phyloP scores from a whole-genome alignment of 768 basidiomycete genomes.

The Podaxis rugospora region DNA sequence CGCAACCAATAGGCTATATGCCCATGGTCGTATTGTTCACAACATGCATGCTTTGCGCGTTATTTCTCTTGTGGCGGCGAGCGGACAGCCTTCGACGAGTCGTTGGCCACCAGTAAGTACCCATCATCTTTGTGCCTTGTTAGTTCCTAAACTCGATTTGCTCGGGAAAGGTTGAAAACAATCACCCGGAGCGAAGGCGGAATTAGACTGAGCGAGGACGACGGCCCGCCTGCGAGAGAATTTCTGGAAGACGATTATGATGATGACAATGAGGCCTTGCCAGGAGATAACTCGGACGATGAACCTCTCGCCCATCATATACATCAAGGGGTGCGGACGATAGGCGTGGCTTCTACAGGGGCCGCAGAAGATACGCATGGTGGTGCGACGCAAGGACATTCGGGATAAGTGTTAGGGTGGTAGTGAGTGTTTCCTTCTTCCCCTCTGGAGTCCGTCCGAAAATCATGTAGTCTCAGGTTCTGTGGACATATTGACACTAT shows the following conservation, averaged over 20 bases:
- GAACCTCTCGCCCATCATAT: slow-evolving; percentile 26
- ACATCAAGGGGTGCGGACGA: slow-evolving; percentile 16
- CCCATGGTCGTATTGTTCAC: slow-evolving; percentile 53
- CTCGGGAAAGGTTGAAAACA: slow-evolving; percentile 49
- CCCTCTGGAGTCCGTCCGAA: not conserved
- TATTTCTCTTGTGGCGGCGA: slow-evolving; percentile 63
- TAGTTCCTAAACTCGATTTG: not conserved
- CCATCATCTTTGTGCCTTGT: not conserved
- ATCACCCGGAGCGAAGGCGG: slow-evolving; percentile 49
- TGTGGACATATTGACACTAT: not conserved
- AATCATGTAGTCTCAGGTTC: not conserved
- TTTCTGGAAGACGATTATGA: slow-evolving; percentile 61
- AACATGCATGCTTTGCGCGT: slow-evolving; percentile 47
- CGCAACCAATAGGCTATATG: slow-evolving; percentile 59
- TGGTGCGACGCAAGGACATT: not conserved
- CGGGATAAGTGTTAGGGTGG: not conserved
- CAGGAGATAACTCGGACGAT: slow-evolving; percentile 19
- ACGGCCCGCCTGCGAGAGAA: slow-evolving; percentile 65
- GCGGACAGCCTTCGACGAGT: slow-evolving; percentile 51
- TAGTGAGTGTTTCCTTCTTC: not conserved
- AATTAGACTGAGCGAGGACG: slow-evolving; percentile 67
- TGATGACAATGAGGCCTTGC: slow-evolving; percentile 28
- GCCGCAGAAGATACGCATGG: not conserved
- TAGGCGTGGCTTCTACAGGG: not conserved
- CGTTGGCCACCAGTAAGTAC: slow-evolving; percentile 58